Percentiles rank a stretch among this genome's conserved stretches.
phyloP scores from a whole-genome alignment of 345 rosid species.

The Microcos paniculata region DNA sequence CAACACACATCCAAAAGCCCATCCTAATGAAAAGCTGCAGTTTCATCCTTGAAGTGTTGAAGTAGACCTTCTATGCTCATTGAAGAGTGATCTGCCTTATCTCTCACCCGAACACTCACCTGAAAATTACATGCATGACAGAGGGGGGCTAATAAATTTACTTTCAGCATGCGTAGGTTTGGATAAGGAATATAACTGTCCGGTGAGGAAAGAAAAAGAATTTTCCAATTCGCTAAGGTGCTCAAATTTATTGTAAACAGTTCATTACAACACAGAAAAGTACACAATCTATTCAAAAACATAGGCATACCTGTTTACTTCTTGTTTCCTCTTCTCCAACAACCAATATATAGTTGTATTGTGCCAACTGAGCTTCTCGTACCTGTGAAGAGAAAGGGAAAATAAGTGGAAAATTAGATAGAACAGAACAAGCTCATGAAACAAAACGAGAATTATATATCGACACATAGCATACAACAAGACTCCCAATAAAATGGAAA shows the following conservation, averaged over 20 bases:
- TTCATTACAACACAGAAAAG: background rate
- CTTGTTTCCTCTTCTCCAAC: constrained; percentile 86
- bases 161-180: background rate
- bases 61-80: constrained; percentile 62
- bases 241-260: background rate
- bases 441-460: background rate
- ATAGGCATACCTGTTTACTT: constrained; percentile 69
- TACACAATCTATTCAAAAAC: background rate
- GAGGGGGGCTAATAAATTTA: background rate
- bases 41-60: constrained; percentile 54
- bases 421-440: background rate
- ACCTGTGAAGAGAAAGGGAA: constrained; percentile 48
- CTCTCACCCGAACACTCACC: constrained; percentile 86
- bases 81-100: constrained; percentile 55
- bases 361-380: constrained; percentile 92
- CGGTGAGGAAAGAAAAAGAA: background rate
- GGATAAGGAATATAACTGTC: background rate
- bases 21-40: constrained; percentile 55
- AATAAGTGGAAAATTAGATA: background rate
- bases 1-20: too few relatives aligned
- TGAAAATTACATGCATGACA: constrained; percentile 23
- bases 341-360: constrained; percentile 90
- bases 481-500: background rate
- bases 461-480: background rate
- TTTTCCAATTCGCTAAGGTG: background rate